These are phyloP conservation scores for Colletotrichum sp. DNA, from an alignment of 2,329 filamentous ascomycete genomes.

Conservation along the genomic window DNA sequence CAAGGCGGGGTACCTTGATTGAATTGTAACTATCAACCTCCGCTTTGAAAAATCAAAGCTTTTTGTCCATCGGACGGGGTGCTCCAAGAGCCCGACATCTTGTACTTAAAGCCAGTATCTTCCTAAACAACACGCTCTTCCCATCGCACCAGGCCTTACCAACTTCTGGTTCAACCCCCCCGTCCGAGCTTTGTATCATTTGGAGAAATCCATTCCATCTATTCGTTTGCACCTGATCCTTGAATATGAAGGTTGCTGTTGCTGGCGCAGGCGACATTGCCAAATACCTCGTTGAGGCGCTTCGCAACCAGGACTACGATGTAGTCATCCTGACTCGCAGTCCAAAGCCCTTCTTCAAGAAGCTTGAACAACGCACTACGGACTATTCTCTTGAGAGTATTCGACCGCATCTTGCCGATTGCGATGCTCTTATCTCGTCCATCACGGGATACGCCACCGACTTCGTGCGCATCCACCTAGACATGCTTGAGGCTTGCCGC, in stretches of 20 bases:
- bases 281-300: not conserved
- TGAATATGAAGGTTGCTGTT: not conserved
- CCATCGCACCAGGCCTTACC: not conserved
- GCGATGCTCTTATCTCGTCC: not conserved
- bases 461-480: not conserved
- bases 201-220: rapidly evolving
- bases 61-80: not conserved
- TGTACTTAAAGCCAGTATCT: not conserved
- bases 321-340: not conserved
- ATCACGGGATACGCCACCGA: not conserved
- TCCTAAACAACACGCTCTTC: not conserved
- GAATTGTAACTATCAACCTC: not conserved
- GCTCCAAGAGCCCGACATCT: not conserved
- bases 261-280: not conserved
- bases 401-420: not conserved
- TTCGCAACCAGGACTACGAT: not conserved
- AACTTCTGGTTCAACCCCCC: not conserved
- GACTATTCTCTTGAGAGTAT: not conserved
- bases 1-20: not conserved
- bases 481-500: not conserved
- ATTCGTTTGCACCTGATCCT: rapidly evolving
- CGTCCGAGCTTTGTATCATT: not conserved
- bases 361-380: not conserved
- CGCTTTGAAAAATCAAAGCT: not conserved
- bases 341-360: not conserved